Evolutionary conservation across 306 rosid species (phyloP), one percentile per base, ranked within the genome.

Genomic region (Argentina anserina): DNA sequence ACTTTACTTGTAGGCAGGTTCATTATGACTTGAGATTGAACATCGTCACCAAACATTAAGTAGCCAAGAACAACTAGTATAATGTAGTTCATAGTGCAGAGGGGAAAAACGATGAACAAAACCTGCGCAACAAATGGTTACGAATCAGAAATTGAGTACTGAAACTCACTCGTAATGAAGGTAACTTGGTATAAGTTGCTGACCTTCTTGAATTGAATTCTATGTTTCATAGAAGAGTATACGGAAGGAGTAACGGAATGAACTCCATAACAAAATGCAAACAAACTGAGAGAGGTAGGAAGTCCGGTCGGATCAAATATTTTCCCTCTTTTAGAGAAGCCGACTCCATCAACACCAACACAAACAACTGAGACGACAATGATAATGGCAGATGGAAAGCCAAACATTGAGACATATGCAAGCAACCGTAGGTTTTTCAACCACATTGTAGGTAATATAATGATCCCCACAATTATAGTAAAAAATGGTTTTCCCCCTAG

Each of bases 221-320:
- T 74, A 39, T 74, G 52, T 46, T 18, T 74, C 78, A 64, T 74
- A 29, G 78, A 74, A 15, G 50, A 23, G 46, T 37, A 50, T 42
- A 74, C 6, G 10, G 49, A 10, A 14, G 78, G 78, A 49, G 52
- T 63, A 2, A 74, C 18, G 0, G 64, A n/a, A 15, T 74, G 78
- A 74, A 49, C 78, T 8, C 63, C 71, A 34, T 18, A 74, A 45
- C 64, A 49, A 39, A 74, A 74, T 18, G 78, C 78, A 43, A 63
- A 74, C 18, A 62, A 31, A 45, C 78, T 47, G 6, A 74, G 34
- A 47, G 62, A 45, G 50, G 49, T 65, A 13, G 78, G 71, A n/a
- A 74, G 26, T 21, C 78, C 71, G 1, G 65, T 10, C 26, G 4
- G 53, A 20, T 65, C 78, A 39, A 74, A 49, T 5, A 65, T 21